Evolutionary conservation across 495 filamentous ascomycete genomes (phyloP).

Genomic region (Tuber calosporum): DNA sequence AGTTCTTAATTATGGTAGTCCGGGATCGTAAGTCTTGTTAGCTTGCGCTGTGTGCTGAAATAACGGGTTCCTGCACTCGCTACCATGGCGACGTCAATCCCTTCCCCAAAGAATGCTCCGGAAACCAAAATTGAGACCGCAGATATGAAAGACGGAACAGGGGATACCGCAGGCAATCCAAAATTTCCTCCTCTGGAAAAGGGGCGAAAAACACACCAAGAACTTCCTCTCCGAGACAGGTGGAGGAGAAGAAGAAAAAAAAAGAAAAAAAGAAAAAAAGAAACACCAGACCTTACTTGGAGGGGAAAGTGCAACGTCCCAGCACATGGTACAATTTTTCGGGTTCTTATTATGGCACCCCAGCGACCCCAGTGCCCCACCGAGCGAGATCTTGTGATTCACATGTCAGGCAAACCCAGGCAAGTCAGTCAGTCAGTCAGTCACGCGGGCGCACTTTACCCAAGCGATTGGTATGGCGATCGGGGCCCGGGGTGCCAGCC

Average conservation of each 20-base stretch:
- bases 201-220: too few species aligned
- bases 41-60: not conserved
- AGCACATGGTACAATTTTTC: too few species aligned
- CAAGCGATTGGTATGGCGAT: not conserved
- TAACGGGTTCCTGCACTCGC: not conserved
- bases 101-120: not conserved
- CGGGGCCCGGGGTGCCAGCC: not conserved
- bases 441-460: not conserved
- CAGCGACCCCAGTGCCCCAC: too few species aligned
- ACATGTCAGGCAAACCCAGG: not conserved
- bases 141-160: not conserved
- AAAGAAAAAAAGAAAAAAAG: too few species aligned
- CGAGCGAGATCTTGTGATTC: constrained; percentile 6
- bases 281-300: too few species aligned
- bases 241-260: too few species aligned
- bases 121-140: not conserved
- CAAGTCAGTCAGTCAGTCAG: not conserved
- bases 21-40: not conserved
- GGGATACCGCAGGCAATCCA: too few species aligned
- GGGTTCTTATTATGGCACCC: too few species aligned
- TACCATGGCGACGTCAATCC: not conserved
- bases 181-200: too few species aligned
- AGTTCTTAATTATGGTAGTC: not conserved
- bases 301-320: too few species aligned
- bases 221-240: too few species aligned